Conservation (phyloP, 2,329 filamentous ascomycete genomes). For the Xylaria multiplex region DNA sequence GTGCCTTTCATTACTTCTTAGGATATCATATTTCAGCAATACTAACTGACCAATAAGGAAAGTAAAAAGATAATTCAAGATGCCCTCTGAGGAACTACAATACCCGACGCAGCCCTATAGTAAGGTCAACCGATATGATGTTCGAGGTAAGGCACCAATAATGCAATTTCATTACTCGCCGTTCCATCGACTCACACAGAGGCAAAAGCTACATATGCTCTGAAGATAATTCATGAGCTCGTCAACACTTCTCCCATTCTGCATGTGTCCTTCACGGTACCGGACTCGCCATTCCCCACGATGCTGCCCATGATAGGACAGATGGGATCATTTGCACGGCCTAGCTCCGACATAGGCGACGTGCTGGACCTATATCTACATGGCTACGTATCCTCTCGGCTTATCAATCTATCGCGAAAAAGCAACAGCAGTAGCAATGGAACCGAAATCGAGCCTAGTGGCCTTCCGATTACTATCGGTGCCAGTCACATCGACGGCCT, state of each 20-base stretch:
- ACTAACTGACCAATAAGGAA: not conserved
- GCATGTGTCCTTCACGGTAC: constrained; percentile 79
- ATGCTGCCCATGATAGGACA: constrained; percentile 88
- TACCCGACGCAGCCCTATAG: constrained; percentile 73
- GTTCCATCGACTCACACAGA: constrained; percentile 27
- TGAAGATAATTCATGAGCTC: constrained; percentile 77
- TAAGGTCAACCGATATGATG: constrained; percentile 73
- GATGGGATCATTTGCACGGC: constrained; percentile 76
- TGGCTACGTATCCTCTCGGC: constrained; percentile 81
- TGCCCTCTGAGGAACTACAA: constrained; percentile 59
- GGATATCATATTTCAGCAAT: not conserved
- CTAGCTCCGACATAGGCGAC: constrained; percentile 68
- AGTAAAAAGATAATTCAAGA: constrained; percentile 42
- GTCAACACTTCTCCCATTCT: constrained; percentile 79
- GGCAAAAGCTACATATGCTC: constrained; percentile 72
- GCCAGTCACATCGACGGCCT: constrained; percentile 82
- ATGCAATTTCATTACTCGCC: constrained; percentile 14
- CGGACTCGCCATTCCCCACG: constrained; percentile 75
- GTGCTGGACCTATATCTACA: constrained; percentile 83
- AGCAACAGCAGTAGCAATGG: constrained; percentile 15
- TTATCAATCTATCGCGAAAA: constrained; percentile 72
- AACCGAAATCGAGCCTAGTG: constrained; percentile 50
- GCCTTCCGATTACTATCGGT: constrained; percentile 76
- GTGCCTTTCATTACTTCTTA: not conserved
- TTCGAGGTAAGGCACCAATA: constrained; percentile 61